Evolutionary conservation across 768 basidiomycete species (phyloP), one percentile per base, ranked within the genome.

Genomic region (Mrakia blollopis): DNA sequence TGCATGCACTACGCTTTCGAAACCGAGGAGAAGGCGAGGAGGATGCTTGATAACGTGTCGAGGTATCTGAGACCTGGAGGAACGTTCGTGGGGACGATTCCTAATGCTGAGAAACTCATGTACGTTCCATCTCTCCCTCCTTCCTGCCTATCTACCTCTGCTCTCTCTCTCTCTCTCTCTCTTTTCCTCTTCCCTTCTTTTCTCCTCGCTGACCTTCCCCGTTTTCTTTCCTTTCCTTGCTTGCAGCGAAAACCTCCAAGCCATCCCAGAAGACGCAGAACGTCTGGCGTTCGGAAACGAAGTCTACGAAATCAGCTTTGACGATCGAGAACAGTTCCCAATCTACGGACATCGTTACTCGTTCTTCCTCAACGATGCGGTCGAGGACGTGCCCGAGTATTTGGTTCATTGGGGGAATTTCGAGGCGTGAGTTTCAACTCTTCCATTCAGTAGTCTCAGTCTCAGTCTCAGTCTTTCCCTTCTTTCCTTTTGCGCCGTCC

Each of bases 1-100:
- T 98, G 97, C 84, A 98, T 99, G 92, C 97, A 99, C 83, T 98
- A 99, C 82, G 97, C 97, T 11, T 98, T 99, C 83, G 94, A 98
- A 83, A 91, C 88, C n/a, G 88, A 89, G 41, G 86, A 88, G 77
- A 97, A 97, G 82, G 92, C 90, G 35, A 88, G 92, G 44, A 91
- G 89, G 83, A 97, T 99, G 97, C 88, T 99, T 44, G 87, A 89
- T 52, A 99, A 99, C 82, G 95, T 94, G 41, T 88, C 89, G 75
- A 85, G 87, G 65, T 90, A 91, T 86, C 86, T 99, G 63, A 86
- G 91, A 41, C 86, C 87, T 37, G 96, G 95, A 35, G 97, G 97
- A 6, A 85, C 90, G n/a, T 97, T 98, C 81, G 88, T 99, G 73
- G 97, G 97, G n/a, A 99, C 97, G 0, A 91, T 97, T 76, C 94